phyloP scores from a whole-genome alignment of 2,329 filamentous ascomycete genomes.

The Sphaerulina vaccinii region DNA sequence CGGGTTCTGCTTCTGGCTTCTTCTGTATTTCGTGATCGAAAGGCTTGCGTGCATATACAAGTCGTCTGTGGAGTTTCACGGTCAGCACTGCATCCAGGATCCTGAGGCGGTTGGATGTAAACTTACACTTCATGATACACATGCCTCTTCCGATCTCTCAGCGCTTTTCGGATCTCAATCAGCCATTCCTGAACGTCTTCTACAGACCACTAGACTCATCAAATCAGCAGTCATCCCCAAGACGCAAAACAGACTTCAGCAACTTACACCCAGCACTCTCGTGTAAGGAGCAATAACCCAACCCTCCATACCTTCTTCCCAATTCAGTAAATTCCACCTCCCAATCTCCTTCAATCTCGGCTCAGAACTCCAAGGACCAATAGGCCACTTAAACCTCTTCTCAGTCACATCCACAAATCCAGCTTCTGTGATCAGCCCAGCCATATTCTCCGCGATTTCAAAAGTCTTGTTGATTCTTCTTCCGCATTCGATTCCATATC shows the following conservation, averaged over 20 bases:
- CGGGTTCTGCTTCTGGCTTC: not conserved
- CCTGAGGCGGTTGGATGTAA: not conserved
- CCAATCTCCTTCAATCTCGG: slow-evolving; percentile 42
- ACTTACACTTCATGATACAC: slow-evolving; percentile 42
- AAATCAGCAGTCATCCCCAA: not conserved
- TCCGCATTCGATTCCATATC: slow-evolving; percentile 26
- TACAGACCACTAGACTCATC: slow-evolving; percentile 33
- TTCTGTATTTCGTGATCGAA: slow-evolving; percentile 2
- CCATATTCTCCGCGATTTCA: slow-evolving; percentile 34
- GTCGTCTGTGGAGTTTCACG: slow-evolving; percentile 10
- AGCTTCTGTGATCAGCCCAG: slow-evolving; percentile 33
- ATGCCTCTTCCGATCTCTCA: slow-evolving; percentile 39
- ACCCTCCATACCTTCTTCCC: slow-evolving; percentile 43
- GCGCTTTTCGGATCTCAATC: slow-evolving; percentile 32
- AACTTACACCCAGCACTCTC: slow-evolving; percentile 35
- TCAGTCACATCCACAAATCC: slow-evolving; percentile 50
- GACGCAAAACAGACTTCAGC: not conserved
- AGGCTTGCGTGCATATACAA: slow-evolving; percentile 26
- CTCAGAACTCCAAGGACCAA: slow-evolving; percentile 44
- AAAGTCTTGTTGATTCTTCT: slow-evolving; percentile 32
- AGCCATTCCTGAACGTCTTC: slow-evolving; percentile 39
- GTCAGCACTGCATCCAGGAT: not conserved
- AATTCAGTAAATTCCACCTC: slow-evolving; percentile 40
- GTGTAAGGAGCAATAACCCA: slow-evolving; percentile 45
- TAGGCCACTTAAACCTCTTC: slow-evolving; percentile 42